Conservation (phyloP, 257 asterid genomes). For the Solanum appendiculatum region DNA sequence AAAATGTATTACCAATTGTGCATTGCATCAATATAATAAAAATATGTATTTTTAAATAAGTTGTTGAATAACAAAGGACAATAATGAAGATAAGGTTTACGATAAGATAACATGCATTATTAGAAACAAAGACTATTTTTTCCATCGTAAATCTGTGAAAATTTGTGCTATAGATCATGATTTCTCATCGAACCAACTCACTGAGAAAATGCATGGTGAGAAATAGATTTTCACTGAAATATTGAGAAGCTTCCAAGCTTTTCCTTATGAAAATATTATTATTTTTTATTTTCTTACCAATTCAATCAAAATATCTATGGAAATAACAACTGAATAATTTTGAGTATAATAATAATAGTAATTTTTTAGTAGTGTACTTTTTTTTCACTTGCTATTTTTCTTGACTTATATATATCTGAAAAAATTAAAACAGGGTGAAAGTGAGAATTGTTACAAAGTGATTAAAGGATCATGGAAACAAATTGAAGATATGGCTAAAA, state of each 20-base stretch:
- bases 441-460: constrained; percentile 67
- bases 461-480: constrained; percentile 74
- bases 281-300: too few species aligned
- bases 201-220: too few species aligned
- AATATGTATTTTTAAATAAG: not conserved
- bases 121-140: too few species aligned
- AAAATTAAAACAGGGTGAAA: constrained; percentile 45
- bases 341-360: too few species aligned
- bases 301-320: too few species aligned
- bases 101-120: not conserved
- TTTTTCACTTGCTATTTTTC: not conserved
- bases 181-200: not conserved
- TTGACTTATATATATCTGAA: not conserved
- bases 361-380: not conserved
- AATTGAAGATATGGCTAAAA: constrained; percentile 52
- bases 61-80: not conserved
- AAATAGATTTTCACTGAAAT: too few species aligned
- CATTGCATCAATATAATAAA: not conserved
- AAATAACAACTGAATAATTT: too few species aligned
- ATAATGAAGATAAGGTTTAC: not conserved
- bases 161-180: too few species aligned
- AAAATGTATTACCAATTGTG: not conserved
- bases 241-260: not conserved
- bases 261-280: too few species aligned
- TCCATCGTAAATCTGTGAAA: too few species aligned